Conservation (phyloP, 148 eudicot species). For the Polygonum aviculare region DNA sequence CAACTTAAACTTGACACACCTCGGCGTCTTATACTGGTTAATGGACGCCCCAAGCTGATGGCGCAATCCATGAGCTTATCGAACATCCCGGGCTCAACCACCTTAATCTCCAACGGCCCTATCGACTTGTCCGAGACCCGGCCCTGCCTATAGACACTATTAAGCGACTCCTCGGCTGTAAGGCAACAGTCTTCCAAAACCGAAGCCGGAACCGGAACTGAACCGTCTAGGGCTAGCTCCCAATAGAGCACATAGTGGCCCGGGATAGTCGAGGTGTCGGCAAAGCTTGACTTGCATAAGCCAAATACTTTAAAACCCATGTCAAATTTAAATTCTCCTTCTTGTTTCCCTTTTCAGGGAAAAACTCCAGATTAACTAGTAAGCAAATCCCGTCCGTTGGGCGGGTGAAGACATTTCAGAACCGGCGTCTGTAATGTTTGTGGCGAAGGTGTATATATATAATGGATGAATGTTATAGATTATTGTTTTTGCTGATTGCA, state of each 20-base stretch:
- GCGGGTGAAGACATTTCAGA: too few relatives aligned
- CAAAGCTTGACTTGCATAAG: slow-evolving; percentile 25
- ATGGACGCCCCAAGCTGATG: slow-evolving; percentile 82
- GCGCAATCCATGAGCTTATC: slow-evolving; percentile 77
- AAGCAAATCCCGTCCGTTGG: too few relatives aligned
- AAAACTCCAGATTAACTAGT: not conserved
- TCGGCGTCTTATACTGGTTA: slow-evolving; percentile 86
- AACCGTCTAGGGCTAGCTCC: slow-evolving; percentile 40
- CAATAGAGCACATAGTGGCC: slow-evolving; percentile 74
- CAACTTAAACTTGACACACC: slow-evolving; percentile 80
- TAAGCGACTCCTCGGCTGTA: slow-evolving; percentile 54
- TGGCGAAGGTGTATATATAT: too few relatives aligned
- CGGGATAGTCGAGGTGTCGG: slow-evolving; percentile 41
- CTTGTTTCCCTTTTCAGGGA: not conserved
- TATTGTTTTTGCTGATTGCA: too few relatives aligned
- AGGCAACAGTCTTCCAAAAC: slow-evolving; percentile 56
- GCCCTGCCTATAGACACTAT: slow-evolving; percentile 65
- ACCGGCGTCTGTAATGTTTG: too few relatives aligned
- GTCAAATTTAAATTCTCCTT: not conserved
- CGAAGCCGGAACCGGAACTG: slow-evolving; percentile 42
- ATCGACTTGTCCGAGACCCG: slow-evolving; percentile 68
- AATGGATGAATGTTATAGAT: too few relatives aligned
- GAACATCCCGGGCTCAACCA: slow-evolving; percentile 60
- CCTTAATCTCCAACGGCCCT: slow-evolving; percentile 62
- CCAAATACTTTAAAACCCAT: not conserved